phyloP scores from a whole-genome alignment of 768 basidiomycete species.

The Amanita subjunquillea region DNA sequence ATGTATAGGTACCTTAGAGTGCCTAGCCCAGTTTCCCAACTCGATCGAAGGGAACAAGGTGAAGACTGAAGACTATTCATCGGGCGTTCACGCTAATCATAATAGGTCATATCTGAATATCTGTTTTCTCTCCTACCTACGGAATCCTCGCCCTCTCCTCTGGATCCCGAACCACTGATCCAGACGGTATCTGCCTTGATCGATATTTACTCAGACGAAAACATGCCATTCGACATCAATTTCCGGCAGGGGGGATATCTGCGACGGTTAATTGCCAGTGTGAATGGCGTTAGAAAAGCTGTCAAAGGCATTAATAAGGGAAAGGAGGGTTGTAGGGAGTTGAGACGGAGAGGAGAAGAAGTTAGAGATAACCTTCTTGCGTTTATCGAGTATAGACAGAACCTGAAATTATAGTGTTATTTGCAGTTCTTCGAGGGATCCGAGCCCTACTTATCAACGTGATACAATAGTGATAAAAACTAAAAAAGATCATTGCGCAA shows the following conservation, averaged over 20 bases:
- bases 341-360: slow-evolving; percentile 64
- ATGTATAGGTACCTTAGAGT: slow-evolving; percentile 80
- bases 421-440: no score
- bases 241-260: slow-evolving; percentile 58
- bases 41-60: slow-evolving; percentile 62
- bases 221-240: slow-evolving; percentile 66
- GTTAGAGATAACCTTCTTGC: slow-evolving; percentile 66
- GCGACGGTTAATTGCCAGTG: slow-evolving; percentile 40
- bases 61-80: slow-evolving; percentile 8
- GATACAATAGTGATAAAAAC: no score
- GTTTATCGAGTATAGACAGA: slow-evolving; percentile 65
- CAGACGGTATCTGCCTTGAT: slow-evolving; percentile 78
- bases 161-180: slow-evolving; percentile 59
- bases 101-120: slow-evolving; percentile 53
- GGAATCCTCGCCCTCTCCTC: slow-evolving; percentile 23
- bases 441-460: no score
- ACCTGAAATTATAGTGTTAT: slow-evolving; percentile 30
- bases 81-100: not conserved
- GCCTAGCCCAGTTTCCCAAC: slow-evolving; percentile 61
- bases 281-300: slow-evolving; percentile 52
- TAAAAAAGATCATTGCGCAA: no score
- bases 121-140: slow-evolving; percentile 55
- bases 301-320: slow-evolving; percentile 59
- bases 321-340: slow-evolving; percentile 55
- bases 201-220: slow-evolving; percentile 91